phyloP scores from a whole-genome alignment of 352 stramenopile species.

The Globisporangium sylvaticum region DNA sequence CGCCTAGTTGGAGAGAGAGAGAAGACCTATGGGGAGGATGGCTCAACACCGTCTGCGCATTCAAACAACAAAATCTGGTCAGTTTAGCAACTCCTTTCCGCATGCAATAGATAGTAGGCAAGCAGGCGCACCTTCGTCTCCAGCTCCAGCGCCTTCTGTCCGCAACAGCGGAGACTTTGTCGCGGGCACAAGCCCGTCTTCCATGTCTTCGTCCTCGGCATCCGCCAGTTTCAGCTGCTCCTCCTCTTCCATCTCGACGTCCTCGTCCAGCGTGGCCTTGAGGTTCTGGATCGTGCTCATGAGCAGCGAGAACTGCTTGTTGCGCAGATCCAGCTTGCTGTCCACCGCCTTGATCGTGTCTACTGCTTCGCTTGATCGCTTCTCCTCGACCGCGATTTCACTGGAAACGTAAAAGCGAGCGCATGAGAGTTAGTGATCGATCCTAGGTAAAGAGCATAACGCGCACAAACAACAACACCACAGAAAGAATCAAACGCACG shows the following conservation, averaged over 20 bases:
- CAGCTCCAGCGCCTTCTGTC: conserved; percentile 1
- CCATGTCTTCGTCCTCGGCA: conserved; percentile 71
- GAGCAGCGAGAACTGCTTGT: conserved; percentile 79
- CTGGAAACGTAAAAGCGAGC: conserved; percentile 10
- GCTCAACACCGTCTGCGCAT: conserved; percentile 7
- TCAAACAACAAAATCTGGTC: not conserved
- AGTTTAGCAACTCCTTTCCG: not conserved
- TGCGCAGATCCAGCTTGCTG: conserved; percentile 56
- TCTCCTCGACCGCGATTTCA: conserved; percentile 58
- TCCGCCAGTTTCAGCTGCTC: conserved; percentile 30
- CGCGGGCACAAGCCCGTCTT: conserved; percentile 27
- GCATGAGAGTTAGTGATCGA: no score
- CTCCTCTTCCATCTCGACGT: conserved; percentile 56
- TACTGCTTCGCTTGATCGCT: conserved; percentile 50
- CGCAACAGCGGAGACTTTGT: conserved; percentile 1
- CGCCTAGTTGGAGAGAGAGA: not conserved
- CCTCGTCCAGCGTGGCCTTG: conserved; percentile 73
- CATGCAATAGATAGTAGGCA: not conserved
- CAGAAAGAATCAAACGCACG: conserved; percentile 22
- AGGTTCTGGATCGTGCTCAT: conserved; percentile 85
- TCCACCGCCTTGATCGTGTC: conserved; percentile 53
- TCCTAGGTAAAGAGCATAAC: no score
- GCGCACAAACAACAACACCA: not conserved
- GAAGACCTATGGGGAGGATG: conserved; percentile 4
- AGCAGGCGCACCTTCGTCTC: conserved; percentile 15